phyloP scores from a whole-genome alignment of 2,329 filamentous ascomycete species.

The Microascus cirrosus region DNA sequence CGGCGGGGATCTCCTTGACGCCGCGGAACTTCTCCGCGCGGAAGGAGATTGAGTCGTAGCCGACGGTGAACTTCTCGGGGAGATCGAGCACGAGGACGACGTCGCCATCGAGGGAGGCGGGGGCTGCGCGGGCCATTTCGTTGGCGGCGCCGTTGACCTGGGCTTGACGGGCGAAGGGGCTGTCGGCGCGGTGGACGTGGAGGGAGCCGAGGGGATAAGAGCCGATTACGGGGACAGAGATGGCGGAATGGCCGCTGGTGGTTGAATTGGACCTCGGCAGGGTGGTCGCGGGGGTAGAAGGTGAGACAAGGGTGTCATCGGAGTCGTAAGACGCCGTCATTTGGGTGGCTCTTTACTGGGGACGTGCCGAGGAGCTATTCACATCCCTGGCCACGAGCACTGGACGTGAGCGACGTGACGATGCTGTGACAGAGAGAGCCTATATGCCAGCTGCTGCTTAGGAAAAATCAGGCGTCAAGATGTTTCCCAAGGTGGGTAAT shows the following conservation, averaged over 20 bases:
- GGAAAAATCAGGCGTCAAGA: not conserved
- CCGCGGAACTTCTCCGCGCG: constrained; percentile 37
- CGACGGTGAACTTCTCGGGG: constrained; percentile 37
- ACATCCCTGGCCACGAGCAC: too few relatives aligned
- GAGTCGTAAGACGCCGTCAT: not conserved
- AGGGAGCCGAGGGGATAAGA: constrained; percentile 29
- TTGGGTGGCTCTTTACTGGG: not conserved
- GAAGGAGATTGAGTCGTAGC: constrained; percentile 40
- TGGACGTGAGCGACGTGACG: too few relatives aligned
- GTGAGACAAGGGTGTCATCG: not conserved
- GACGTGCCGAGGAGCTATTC: not conserved
- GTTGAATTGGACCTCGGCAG: constrained; percentile 1
- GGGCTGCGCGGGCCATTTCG: not conserved
- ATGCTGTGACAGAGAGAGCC: not conserved
- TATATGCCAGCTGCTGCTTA: not conserved
- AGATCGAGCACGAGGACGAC: constrained; percentile 40
- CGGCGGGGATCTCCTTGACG: constrained; percentile 41
- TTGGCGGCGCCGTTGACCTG: not conserved
- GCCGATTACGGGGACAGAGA: constrained; percentile 26
- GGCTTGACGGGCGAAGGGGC: constrained; percentile 10
- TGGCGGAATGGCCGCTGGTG: constrained; percentile 16
- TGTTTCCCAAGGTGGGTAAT: not conserved
- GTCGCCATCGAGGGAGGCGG: constrained; percentile 26
- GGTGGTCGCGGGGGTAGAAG: not conserved
- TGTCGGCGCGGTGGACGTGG: constrained; percentile 18